Percentiles rank a stretch among this genome's conserved stretches.
These are phyloP conservation scores for Xanthoconium purpureum DNA, from an alignment of 768 basidiomycete species.

Conservation along the genomic window DNA sequence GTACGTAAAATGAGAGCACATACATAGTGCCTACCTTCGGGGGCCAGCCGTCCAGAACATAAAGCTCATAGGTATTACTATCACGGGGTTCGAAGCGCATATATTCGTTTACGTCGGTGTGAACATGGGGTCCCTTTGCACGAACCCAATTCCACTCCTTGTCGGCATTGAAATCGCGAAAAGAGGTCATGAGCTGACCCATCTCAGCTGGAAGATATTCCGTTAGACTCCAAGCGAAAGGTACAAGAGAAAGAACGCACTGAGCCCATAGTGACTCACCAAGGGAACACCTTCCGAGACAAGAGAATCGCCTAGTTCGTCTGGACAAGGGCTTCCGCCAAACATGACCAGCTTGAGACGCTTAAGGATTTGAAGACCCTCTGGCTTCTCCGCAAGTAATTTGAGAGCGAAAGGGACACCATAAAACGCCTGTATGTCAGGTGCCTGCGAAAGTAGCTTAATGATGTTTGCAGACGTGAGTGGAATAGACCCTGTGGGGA, in stretches of 20 bases:
- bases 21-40: slow-evolving; percentile 38
- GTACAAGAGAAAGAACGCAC: slow-evolving; percentile 27
- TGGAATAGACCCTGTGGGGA: slow-evolving; percentile 40
- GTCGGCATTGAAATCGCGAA: slow-evolving; percentile 46
- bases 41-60: slow-evolving; percentile 50
- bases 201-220: slow-evolving; percentile 23
- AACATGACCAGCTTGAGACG: slow-evolving; percentile 49
- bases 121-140: slow-evolving; percentile 23
- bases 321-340: slow-evolving; percentile 52
- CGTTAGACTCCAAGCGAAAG: not conserved
- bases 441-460: slow-evolving; percentile 35
- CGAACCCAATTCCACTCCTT: slow-evolving; percentile 58
- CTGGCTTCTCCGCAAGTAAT: slow-evolving; percentile 46
- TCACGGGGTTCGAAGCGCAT: slow-evolving; percentile 44
- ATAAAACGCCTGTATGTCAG: slow-evolving; percentile 32
- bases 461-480: slow-evolving; percentile 46
- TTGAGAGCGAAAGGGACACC: slow-evolving; percentile 41
- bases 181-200: slow-evolving; percentile 44
- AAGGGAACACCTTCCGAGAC: slow-evolving; percentile 48
- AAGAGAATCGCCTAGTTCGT: slow-evolving; percentile 51
- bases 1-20: not conserved
- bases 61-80: slow-evolving; percentile 43
- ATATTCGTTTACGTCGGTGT: slow-evolving; percentile 28
- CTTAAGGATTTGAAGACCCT: slow-evolving; percentile 41
- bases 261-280: slow-evolving; percentile 48